A percentile compares a stretch with the other conserved stretches of the same genome.
These are phyloP conservation scores for Yamadazyma scolyti DNA, from an alignment of 805 yeast genomes.

Conservation along the genomic window DNA sequence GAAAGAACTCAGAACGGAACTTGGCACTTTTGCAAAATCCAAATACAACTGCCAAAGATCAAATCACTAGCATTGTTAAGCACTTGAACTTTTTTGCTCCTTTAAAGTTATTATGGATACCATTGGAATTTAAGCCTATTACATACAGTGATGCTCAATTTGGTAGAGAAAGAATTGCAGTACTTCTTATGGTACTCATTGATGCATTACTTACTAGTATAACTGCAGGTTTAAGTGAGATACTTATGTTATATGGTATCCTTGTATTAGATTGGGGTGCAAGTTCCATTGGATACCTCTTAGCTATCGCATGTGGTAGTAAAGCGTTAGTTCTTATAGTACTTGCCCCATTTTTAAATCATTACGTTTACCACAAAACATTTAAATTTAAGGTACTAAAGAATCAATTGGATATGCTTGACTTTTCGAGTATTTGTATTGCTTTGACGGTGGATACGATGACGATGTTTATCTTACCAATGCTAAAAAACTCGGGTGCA, in stretches of 20 bases:
- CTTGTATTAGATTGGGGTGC: conserved; percentile 53
- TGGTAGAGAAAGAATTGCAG: conserved; percentile 26
- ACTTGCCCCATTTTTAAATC: conserved; percentile 47
- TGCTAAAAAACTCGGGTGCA: conserved; percentile 22
- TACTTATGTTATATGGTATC: conserved; percentile 50
- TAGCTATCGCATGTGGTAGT: conserved; percentile 49
- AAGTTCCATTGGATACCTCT: conserved; percentile 50
- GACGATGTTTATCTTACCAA: conserved; percentile 31
- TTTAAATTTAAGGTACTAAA: conserved; percentile 28
- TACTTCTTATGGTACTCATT: conserved; percentile 44
- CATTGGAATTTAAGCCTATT: conserved; percentile 29
- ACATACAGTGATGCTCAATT: conserved; percentile 13
- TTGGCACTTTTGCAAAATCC: too few species aligned
- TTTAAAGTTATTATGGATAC: conserved; percentile 51
- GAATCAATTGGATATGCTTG: conserved; percentile 51
- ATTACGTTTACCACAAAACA: conserved; percentile 30
- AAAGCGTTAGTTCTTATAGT: conserved; percentile 48
- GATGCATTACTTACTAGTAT: conserved; percentile 40
- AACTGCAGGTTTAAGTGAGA: conserved; percentile 17
- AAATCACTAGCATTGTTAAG: too few species aligned
- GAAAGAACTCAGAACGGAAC: too few species aligned
- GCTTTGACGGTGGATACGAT: conserved; percentile 37
- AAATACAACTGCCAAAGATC: too few species aligned
- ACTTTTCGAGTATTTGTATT: conserved; percentile 33
- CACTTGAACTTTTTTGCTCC: conserved; percentile 42